A percentile compares a stretch with the other conserved stretches of the same genome.
Conservation (phyloP, 257 asterid genomes). For the Leonotis leonurus region DNA sequence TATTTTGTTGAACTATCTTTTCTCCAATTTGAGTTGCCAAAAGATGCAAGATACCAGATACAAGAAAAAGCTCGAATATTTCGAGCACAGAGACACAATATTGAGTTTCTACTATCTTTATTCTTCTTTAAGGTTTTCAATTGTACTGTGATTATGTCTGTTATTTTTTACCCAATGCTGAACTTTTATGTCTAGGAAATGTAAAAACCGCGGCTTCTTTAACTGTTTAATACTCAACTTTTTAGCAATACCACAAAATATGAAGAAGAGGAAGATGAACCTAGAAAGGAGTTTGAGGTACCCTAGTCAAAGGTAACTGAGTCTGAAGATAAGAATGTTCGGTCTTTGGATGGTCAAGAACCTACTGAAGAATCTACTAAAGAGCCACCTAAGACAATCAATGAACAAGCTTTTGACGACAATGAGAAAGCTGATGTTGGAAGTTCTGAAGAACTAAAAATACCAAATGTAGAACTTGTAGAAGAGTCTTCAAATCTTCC, state of each 20-base stretch:
- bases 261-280: conserved; percentile 21
- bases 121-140: not conserved
- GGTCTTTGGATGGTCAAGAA: conserved; percentile 27
- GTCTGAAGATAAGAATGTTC: conserved; percentile 20
- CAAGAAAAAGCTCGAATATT: conserved; percentile 80
- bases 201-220: not conserved
- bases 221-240: not conserved
- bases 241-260: conserved; percentile 26
- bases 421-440: conserved; percentile 26
- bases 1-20: no score
- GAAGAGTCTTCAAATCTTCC: conserved; percentile 36
- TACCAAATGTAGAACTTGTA: conserved; percentile 27
- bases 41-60: no score
- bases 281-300: conserved; percentile 19
- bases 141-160: not conserved
- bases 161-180: not conserved
- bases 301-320: conserved; percentile 14
- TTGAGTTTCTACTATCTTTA: conserved; percentile 5
- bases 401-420: conserved; percentile 29
- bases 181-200: not conserved
- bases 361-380: no score
- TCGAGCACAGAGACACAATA: conserved; percentile 43
- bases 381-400: conserved; percentile 19
- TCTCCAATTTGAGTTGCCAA: no score
- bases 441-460: conserved; percentile 22